phyloP scores from a whole-genome alignment of 345 rosid genomes.

The Eucalyptus fibrosa region DNA sequence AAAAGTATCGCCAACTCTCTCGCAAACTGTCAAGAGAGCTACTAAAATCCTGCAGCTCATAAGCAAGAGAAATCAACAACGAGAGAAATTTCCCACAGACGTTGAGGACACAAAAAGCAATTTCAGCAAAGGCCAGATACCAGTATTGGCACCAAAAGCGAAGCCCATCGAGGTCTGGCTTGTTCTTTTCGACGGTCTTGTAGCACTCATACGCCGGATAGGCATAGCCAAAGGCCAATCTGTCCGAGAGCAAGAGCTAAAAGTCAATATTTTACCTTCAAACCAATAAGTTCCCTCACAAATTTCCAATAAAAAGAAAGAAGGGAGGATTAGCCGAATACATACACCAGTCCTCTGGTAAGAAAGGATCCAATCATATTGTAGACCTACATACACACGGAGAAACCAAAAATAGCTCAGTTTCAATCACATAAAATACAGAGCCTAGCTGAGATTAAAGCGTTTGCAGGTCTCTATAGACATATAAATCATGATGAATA shows the following conservation, averaged over 20 bases:
- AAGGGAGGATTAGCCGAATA: background rate
- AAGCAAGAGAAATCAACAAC: background rate
- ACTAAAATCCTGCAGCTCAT: slow-evolving; percentile 48
- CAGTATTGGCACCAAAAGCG: slow-evolving; percentile 67
- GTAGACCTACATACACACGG: background rate
- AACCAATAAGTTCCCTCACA: background rate
- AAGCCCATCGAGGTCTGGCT: slow-evolving; percentile 50
- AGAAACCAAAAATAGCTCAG: background rate
- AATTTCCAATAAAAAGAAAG: background rate
- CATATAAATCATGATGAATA: background rate
- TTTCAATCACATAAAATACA: background rate
- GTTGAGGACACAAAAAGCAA: background rate
- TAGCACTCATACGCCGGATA: slow-evolving; percentile 63
- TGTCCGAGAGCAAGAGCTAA: background rate
- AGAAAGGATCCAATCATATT: slow-evolving; percentile 46
- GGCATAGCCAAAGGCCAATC: slow-evolving; percentile 50
- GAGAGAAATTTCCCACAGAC: background rate
- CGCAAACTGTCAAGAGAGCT: slow-evolving; percentile 44
- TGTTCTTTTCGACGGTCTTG: slow-evolving; percentile 45
- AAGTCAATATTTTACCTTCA: background rate
- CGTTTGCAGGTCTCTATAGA: background rate
- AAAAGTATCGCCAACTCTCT: slow-evolving; percentile 52
- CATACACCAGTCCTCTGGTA: slow-evolving; percentile 48
- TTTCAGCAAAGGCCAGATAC: background rate
- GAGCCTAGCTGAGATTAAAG: background rate